Evolutionary conservation across 352 stramenopile genomes (phyloP), one percentile per base, ranked within the genome.

Genomic region (Elongisporangium prolatum): DNA sequence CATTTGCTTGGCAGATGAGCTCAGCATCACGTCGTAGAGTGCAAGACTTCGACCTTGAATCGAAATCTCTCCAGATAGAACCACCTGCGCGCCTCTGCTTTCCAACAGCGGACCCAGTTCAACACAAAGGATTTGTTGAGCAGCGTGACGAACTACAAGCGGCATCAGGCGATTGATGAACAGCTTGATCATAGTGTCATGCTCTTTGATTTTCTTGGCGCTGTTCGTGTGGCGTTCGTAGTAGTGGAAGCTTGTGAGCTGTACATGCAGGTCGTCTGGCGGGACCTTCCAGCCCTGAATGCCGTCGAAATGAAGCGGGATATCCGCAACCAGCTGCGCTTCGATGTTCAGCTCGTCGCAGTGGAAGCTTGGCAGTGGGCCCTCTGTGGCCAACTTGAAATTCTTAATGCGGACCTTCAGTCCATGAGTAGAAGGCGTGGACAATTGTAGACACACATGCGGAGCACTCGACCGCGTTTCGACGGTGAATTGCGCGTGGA

Each of bases 261-360:
- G 77, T 47, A 92, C 78, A 37, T 86, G 54, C 7, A 92, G 59
- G 2, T 85, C 68, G 17, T 89, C 76, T 11, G 63, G 59, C 2
- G 78, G 72, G 6, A 92, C 80, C 16, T 68, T 82, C 82, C 82
- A 92, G 5, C 82, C 82, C 4, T 50, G 55, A 22, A 89, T 70
- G 3, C 68, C 67, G 54, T 92, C 80, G 37, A 81, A 89, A 4
- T 76, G 68, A 37, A 92, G 75, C 4, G 80, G 74, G 17, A 92
- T 81, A 22, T 85, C 69, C 1, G 82, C 82, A 9, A 88, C 65
- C 24, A 92, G 63, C 28, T 87, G 80, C 1, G 79, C 77, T 52
- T 92, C 80, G 8, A 92, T 74, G 50, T 89, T 92, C 14, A 92
- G 60, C 47, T 92, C 82, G 38, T 92, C 82, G 21, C 80, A 88